Evolutionary conservation across 495 filamentous ascomycete genomes (phyloP), one percentile per base, ranked within the genome.

Genomic region (Staphylotrichum longicolle): DNA sequence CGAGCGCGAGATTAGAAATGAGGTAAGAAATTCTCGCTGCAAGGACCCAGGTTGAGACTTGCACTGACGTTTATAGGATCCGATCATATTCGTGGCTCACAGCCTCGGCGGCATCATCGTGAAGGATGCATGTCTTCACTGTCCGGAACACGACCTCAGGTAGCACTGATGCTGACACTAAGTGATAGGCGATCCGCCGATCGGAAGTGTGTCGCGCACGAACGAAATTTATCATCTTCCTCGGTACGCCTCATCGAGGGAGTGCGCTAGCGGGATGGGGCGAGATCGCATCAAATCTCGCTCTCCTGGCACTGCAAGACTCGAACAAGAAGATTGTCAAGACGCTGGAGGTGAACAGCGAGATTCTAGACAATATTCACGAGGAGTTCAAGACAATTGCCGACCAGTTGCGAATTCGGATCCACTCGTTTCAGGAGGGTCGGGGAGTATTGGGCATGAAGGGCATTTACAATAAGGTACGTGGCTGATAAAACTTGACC

Each of bases 361-460:
- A 77, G 49, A 65, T 75, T 7, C 63, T 77, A 9, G 70, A 78
- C 57, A 75, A 71, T 44, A 71, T 78, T 54, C 62, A 75, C 47
- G 65, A 73, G 15, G 58, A 68, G 42, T 78, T 78, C 59, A 65
- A 66, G 50, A 61, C 27, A 7, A 67, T 69, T 4, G 62, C 70
- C 50, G 46, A 50, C 32, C 34, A 67, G 15, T 44, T 44, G 15
- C 32, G 52, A n/a, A 74, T 78, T 12, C 63, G 61, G 47, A 70
- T 79, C 50, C 74, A 77, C 68, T 79, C 73, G 20, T 79, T 79
- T 58, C 70, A 77, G 47, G 76, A 79, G 60, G 72, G 66, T 40
- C 65, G 57, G 42, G 71, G 71, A 20, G 72, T 77, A 10, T 68
- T 70, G 12, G 75, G 76, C 12, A 63, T 78, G 54, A 73, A 70